Conservation (phyloP, 306 rosid species). For the Gleditsia sinensis region DNA sequence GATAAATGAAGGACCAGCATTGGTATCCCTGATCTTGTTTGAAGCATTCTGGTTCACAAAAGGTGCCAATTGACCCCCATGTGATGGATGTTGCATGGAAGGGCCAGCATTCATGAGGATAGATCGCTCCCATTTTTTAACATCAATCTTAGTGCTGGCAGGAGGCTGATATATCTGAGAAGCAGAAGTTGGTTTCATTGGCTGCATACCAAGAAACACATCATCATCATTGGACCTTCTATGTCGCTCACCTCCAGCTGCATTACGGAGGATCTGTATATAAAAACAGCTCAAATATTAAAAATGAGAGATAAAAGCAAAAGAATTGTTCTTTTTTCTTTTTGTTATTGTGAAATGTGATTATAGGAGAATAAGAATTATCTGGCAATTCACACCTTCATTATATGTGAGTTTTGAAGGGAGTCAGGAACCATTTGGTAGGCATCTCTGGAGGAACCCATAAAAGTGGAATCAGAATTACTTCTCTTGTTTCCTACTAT, state of each 20-base stretch:
- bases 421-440: slow-evolving; percentile 66
- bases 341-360: neutral
- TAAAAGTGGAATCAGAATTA: slow-evolving; percentile 75
- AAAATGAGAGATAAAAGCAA: neutral
- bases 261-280: slow-evolving; percentile 63
- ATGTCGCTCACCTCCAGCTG: slow-evolving; percentile 68
- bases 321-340: neutral
- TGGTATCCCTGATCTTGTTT: slow-evolving; percentile 70
- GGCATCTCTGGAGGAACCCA: slow-evolving; percentile 76
- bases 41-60: slow-evolving; percentile 65
- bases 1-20: slow-evolving; percentile 69
- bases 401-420: slow-evolving; percentile 69
- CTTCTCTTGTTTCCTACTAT: slow-evolving; percentile 80
- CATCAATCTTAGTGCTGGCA: slow-evolving; percentile 51
- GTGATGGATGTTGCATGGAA: slow-evolving; percentile 65
- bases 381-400: slow-evolving; percentile 60
- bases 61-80: slow-evolving; percentile 60
- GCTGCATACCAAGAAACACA: slow-evolving; percentile 61
- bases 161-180: slow-evolving; percentile 77
- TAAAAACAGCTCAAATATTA: slow-evolving; percentile 34
- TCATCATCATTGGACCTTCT: slow-evolving; percentile 82
- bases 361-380: slow-evolving; percentile 20
- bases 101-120: slow-evolving; percentile 65
- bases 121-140: slow-evolving; percentile 68
- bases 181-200: slow-evolving; percentile 62